Base-by-base conservation (phyloP, 352 stramenopile species). In the Thraustochytrium aureum region DNA sequence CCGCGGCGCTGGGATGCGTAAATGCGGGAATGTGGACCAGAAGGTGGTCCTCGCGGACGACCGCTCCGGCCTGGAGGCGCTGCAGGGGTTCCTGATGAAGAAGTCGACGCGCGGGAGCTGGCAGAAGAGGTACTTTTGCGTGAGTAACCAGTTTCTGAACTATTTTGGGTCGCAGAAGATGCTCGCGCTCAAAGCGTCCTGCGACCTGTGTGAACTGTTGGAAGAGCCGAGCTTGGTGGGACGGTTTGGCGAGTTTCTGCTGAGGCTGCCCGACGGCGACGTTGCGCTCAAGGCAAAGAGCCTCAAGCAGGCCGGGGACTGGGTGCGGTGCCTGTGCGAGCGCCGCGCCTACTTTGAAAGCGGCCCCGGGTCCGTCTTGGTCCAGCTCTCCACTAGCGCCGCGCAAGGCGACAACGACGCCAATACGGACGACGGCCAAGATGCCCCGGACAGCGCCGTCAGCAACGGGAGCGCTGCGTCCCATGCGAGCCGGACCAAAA, bases 71-170 rank as follows among this genome's bases (percentile, higher is more conserved):
- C 56, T 79, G 50, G 59, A 79, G 32, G 22, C 35, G n/a, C 69
- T 79, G n/a, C 50, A 79, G 35, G 69, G 69, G 6, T 79, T 65
- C 33, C 14, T 79, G 69, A 22, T 26, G 56, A 79, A 79, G 59
- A 7, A 39, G 37, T 65, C 33, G 10, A 60, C 26, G 37, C 35
- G 33, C 22, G 69, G 69, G 37, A 32, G 22, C n/a, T 79, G 56
- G 50, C 69, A 79, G 69, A 79, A 79, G 56, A 7, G 69, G 7
- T 79, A 79, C 50, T 79, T 79, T 74, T 43, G 33, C n/a, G 69
- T 79, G n/a, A 79, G 67, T 52, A 79, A 79, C 43, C 69, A 79
- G 69, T 79, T 52, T 32, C 22, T 79, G 2, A 79, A 79, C 43
- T 79, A 79, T 38, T 79, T 79, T 60, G 5, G n/a, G 38, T 64